Evolutionary conservation across 78 protist species (phyloP), one percentile per base, ranked within the genome.

Genomic region (Speleostelium caveatum): DNA sequence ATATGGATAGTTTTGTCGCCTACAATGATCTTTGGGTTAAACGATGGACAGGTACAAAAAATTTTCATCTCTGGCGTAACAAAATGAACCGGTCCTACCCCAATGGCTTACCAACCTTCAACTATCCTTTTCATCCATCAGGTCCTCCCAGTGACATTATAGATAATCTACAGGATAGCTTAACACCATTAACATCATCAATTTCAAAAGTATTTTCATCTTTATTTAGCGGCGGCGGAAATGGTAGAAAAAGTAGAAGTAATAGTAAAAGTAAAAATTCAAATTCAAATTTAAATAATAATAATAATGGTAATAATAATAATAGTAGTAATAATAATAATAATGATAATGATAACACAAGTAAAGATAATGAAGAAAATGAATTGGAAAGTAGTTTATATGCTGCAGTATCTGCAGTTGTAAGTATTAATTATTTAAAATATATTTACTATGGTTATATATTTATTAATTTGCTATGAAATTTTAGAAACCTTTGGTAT

Each of bases 61-160:
- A 68, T 42, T 80, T 80, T 67, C 28, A 68, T 6, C 55, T 58
- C 17, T 80, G 89, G 89, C 49, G 60, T 19, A 80, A 35, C 19
- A 68, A 68, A 68, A 36, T 80, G 75, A 68, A 56, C 41, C 36
- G 28, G 41, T 22, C 38, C 6, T 24, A 51, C 32, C 89, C 89
- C 28, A 45, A 45, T 45, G 6, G n/a, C 53, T 45, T 69, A 45
- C 76, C 76, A 12, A 30, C 53, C 49, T 53, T 73, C 75, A 26
- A 30, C 6, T 68, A 68, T 39, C 89, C 89, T 17, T 49, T 68
- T 30, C 89, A 80, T 80, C 89, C 89, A 33, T 80, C 89, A 10
- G 89, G 89, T 24, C 89, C 89, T 41, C 87, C 87, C 5, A 26
- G 60, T 39, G 89, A 80, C 39, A 68, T 58, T 3, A 14, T 80